Evolutionary conservation across 2,329 filamentous ascomycete species (phyloP).

Genomic region (Alternaria arborescens): DNA sequence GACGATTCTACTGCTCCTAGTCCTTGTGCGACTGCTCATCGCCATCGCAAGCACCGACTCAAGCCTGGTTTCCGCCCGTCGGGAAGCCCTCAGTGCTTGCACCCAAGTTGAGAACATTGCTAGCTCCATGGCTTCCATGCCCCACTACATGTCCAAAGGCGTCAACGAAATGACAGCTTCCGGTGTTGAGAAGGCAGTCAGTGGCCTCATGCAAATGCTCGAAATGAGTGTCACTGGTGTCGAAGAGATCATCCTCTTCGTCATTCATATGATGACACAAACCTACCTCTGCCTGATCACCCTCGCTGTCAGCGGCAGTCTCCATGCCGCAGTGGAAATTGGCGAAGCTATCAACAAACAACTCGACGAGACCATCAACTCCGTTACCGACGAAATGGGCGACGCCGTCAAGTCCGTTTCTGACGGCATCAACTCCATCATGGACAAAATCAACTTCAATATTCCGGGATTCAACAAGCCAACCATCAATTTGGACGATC

Average conservation of each 20-base stretch:
- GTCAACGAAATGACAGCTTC: constrained; percentile 85
- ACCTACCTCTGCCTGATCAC: constrained; percentile 92
- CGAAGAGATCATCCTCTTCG: constrained; percentile 87
- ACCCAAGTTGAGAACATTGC: constrained; percentile 91
- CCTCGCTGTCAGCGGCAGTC: constrained; percentile 78
- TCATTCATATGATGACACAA: constrained; percentile 88
- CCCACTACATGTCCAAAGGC: constrained; percentile 88
- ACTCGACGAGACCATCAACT: constrained; percentile 70
- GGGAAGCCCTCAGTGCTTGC: constrained; percentile 86
- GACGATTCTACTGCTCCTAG: constrained; percentile 87
- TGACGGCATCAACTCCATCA: constrained; percentile 50
- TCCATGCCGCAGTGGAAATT: constrained; percentile 73
- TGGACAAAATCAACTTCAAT: constrained; percentile 53
- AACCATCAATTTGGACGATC: constrained; percentile 70
- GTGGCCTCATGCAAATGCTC: constrained; percentile 80
- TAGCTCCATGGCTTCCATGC: constrained; percentile 97
- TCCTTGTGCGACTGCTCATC: constrained; percentile 82
- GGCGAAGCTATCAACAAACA: constrained; percentile 68
- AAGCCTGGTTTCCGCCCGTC: constrained; percentile 77
- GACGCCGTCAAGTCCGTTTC: constrained; percentile 47
- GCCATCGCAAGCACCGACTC: constrained; percentile 76
- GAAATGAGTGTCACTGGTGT: constrained; percentile 82
- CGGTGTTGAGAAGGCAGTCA: constrained; percentile 81
- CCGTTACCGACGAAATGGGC: constrained; percentile 61
- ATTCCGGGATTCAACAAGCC: constrained; percentile 56